Evolutionary conservation across 345 rosid species (phyloP).

Genomic region (Excoecaria agallocha): DNA sequence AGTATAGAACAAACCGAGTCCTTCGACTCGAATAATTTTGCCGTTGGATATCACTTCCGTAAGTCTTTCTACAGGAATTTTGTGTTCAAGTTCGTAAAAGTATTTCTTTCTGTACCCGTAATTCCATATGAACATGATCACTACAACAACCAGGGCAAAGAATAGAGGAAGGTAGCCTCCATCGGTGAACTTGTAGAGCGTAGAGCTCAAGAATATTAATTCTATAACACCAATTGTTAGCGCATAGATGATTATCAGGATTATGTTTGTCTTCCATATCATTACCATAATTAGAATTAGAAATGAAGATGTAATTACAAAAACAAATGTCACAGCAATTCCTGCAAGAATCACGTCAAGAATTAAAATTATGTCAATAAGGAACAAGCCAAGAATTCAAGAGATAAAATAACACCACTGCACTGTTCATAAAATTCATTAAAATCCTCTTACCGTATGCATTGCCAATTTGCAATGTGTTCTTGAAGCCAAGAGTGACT

Average conservation of each 20-base stretch:
- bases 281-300: slow-evolving; percentile 50
- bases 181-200: slow-evolving; percentile 41
- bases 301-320: slow-evolving; percentile 38
- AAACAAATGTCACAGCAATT: slow-evolving; percentile 49
- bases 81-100: slow-evolving; percentile 43
- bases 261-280: slow-evolving; percentile 47
- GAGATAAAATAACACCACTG: neutral
- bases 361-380: neutral
- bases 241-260: slow-evolving; percentile 29
- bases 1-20: slow-evolving; percentile 45
- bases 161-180: slow-evolving; percentile 55
- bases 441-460: slow-evolving; percentile 48
- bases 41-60: slow-evolving; percentile 9
- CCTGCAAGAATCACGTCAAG: slow-evolving; percentile 28
- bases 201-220: slow-evolving; percentile 36
- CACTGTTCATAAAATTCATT: neutral
- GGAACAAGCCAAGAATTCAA: too few relatives aligned
- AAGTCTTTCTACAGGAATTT: slow-evolving; percentile 30
- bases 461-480: slow-evolving; percentile 43
- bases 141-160: slow-evolving; percentile 34
- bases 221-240: slow-evolving; percentile 27
- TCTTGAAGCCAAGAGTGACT: slow-evolving; percentile 47
- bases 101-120: slow-evolving; percentile 37
- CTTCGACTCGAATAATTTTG: slow-evolving; percentile 24
- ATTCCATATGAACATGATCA: slow-evolving; percentile 46